phyloP scores from a whole-genome alignment of 805 yeast species.

The Cyberlindnera sargentensis region DNA sequence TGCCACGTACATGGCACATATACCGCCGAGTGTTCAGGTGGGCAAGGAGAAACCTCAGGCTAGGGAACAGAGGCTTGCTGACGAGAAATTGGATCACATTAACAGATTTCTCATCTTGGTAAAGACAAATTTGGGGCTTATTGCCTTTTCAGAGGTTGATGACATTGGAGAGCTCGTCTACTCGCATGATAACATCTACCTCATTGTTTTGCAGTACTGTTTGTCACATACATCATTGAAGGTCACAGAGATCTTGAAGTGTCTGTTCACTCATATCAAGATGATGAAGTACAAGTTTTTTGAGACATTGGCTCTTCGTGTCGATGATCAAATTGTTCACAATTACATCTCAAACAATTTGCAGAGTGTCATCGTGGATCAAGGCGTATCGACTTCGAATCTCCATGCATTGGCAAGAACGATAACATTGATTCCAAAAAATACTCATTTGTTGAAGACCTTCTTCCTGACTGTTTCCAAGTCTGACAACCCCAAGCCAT shows the following conservation, averaged over 20 bases:
- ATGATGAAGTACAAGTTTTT: constrained; percentile 10
- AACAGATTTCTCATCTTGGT: constrained; percentile 11
- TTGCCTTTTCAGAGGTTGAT: constrained; percentile 1
- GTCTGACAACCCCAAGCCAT: background rate
- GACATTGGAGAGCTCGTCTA: constrained; percentile 2
- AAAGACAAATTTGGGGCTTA: constrained; percentile 15
- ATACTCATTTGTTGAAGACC: constrained; percentile 5
- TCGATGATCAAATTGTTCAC: constrained; percentile 2
- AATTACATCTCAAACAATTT: constrained; percentile 17
- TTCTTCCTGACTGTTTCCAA: constrained; percentile 8
- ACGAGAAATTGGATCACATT: constrained; percentile 8
- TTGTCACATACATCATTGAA: constrained; percentile 5
- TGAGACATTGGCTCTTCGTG: constrained; percentile 6
- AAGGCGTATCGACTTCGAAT: constrained; percentile 1
- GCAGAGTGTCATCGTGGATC: constrained; percentile 18
- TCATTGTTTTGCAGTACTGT: constrained; percentile 4
- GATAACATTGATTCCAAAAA: constrained; percentile 8
- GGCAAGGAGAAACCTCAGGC: no score
- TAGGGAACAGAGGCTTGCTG: background rate
- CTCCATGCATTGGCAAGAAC: constrained; percentile 8
- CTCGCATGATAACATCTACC: constrained; percentile 8
- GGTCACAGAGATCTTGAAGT: constrained; percentile 13
- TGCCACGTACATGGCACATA: constrained; percentile 1
- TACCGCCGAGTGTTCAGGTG: background rate
- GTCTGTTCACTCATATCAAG: constrained; percentile 12